Evolutionary conservation across 1,284 basidiomycete species (phyloP), one percentile per base, ranked within the genome.

Genomic region (Coniferiporia weirii): DNA sequence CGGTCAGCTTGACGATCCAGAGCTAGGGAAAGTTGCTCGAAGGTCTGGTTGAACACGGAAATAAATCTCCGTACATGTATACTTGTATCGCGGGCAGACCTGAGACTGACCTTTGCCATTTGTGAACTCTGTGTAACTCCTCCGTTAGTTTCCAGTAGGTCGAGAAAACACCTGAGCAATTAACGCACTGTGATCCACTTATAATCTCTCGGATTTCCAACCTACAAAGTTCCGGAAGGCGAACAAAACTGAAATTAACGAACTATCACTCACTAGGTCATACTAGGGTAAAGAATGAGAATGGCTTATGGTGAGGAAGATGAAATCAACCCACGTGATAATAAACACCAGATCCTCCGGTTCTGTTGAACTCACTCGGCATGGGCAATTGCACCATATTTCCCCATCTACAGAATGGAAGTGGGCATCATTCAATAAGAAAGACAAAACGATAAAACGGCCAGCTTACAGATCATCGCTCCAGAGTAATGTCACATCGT

Each of bases 271-370:
- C 61, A 78, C 78, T 66, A 77, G 80, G 67, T 81, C 80, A 56
- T 79, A 69, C 75, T 79, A 61, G 20, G 40, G 54, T 10, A 15
- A 44, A 52, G 13, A 36, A 40, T 56, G 22, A 54, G 17, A 53
- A 56, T 43, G 8, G 27, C 9, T 9, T 10, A 36, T 20, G 34
- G 32, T 20, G 49, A 22, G 44, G 20, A 50, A 40, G 12, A 54
- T 43, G 13, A n/a, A 20, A 22, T 12, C 38, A 15, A 69, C 78
- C 62, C 63, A 82, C 82, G 65, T 87, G 85, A 67, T 86, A 88
- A 67, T 88, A 88, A 1, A 88, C 80, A 46, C 84, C 85, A 27
- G 83, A 81, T 40, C 84, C 85, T 40, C 85, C 87, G 0, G 78
- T 76, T 49, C 84, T 73, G 63, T 81, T 80, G 4, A 78, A 75